Conservation (phyloP, 805 yeast species). For the Candida cerambycidarum region DNA sequence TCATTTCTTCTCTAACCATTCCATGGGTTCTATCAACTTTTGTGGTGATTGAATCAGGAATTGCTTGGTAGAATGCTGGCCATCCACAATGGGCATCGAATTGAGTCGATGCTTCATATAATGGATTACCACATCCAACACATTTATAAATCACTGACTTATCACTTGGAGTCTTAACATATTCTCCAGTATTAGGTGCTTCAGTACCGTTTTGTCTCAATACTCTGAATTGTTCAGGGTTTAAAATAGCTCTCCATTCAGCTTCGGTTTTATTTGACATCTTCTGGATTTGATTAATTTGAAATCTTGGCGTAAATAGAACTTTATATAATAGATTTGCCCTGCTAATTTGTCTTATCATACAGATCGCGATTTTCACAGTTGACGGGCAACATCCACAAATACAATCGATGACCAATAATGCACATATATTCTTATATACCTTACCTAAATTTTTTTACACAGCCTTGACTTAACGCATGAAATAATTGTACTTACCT, state of each 20-base stretch:
- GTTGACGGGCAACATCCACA: no score
- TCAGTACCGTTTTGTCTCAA: conserved; percentile 76
- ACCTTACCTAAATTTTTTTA: no score
- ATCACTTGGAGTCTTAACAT: conserved; percentile 49
- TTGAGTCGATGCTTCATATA: conserved; percentile 77
- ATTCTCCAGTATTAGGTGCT: conserved; percentile 63
- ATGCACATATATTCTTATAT: no score
- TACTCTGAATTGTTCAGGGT: conserved; percentile 76
- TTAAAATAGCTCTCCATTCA: conserved; percentile 79
- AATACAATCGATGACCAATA: no score
- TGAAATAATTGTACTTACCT: conserved; percentile 66
- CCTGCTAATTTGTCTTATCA: not conserved
- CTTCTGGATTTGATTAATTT: not conserved
- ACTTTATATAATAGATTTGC: no score
- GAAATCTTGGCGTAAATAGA: no score
- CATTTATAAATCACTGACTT: conserved; percentile 71
- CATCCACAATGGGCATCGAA: conserved; percentile 95
- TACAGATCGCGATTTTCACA: no score
- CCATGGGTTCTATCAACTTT: conserved; percentile 66
- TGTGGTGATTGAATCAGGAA: conserved; percentile 72
- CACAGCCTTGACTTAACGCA: no score
- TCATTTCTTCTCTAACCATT: conserved; percentile 85
- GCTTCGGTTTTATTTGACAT: conserved; percentile 35
- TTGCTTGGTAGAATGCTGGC: conserved; percentile 94
- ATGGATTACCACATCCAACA: conserved; percentile 80